Percentiles rank a stretch among this genome's conserved stretches.
Conservation (phyloP, 257 asterid species). For the Ballota nigra region DNA sequence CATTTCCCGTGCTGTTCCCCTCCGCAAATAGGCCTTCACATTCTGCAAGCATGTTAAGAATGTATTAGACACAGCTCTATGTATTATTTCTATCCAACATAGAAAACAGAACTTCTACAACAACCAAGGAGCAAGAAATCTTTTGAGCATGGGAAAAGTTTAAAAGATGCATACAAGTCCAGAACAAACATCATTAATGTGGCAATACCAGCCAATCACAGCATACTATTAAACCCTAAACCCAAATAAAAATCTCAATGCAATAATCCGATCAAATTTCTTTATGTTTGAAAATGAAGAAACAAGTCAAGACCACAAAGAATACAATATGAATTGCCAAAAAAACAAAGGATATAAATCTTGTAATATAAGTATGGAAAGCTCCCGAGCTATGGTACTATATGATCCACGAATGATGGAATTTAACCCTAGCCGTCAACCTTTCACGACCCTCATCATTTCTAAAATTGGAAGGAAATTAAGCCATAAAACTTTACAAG, state of each 20-base stretch:
- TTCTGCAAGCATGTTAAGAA: conserved; percentile 52
- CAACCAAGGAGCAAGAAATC: conserved; percentile 7
- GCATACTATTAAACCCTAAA: conserved; percentile 2
- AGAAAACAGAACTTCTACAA: not conserved
- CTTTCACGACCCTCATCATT: not conserved
- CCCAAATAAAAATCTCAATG: not conserved
- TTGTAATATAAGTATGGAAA: not conserved
- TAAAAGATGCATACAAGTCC: not conserved
- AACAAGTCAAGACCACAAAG: conserved; percentile 4
- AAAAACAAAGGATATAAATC: not conserved
- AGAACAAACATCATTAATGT: not conserved
- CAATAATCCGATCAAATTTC: not conserved
- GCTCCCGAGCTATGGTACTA: not conserved
- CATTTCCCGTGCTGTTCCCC: conserved; percentile 95
- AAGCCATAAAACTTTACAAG: not conserved
- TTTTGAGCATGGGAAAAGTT: not conserved
- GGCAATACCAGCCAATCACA: conserved; percentile 5
- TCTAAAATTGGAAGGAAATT: not conserved
- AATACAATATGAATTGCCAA: not conserved
- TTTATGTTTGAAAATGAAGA: conserved; percentile 3
- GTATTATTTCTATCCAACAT: not conserved
- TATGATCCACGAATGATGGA: not conserved
- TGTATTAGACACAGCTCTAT: not conserved
- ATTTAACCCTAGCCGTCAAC: not conserved
- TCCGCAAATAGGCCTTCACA: conserved; percentile 80